Percentiles rank a stretch among this genome's conserved stretches.
Conservation (phyloP, 768 basidiomycete species). For the Exsudoporus frostii region DNA sequence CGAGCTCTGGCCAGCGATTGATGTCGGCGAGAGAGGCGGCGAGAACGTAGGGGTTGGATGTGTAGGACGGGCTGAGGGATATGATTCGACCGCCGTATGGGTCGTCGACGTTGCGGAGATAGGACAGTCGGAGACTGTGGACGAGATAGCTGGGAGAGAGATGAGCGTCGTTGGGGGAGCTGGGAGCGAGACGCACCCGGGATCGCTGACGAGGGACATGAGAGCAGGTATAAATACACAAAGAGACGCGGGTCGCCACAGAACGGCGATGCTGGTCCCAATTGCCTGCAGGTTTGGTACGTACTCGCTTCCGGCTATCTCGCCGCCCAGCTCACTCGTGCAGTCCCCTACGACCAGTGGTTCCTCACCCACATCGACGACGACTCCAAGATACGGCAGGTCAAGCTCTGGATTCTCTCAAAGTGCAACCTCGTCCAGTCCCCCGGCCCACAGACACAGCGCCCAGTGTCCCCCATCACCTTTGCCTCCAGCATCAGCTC, state of each 20-base stretch:
- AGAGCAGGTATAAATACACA: not conserved
- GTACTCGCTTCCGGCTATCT: slow-evolving; percentile 19
- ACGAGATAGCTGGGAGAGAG: slow-evolving; percentile 57
- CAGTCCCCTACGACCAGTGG: slow-evolving; percentile 77
- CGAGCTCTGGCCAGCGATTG: slow-evolving; percentile 84
- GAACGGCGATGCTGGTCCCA: slow-evolving; percentile 30
- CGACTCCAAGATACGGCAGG: slow-evolving; percentile 55
- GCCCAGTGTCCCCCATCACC: slow-evolving; percentile 65
- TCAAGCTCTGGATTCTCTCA: slow-evolving; percentile 61
- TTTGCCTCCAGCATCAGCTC: slow-evolving; percentile 44
- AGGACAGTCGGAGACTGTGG: slow-evolving; percentile 80
- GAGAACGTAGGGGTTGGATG: slow-evolving; percentile 78
- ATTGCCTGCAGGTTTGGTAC: slow-evolving; percentile 57
- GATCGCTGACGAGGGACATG: slow-evolving; percentile 67
- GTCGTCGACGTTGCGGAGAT: slow-evolving; percentile 87
- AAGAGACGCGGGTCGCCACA: not conserved
- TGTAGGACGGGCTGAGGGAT: slow-evolving; percentile 72
- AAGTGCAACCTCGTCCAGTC: slow-evolving; percentile 47
- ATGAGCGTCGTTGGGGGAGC: not conserved
- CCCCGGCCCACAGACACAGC: slow-evolving; percentile 24
- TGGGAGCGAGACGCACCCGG: slow-evolving; percentile 40
- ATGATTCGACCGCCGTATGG: slow-evolving; percentile 81
- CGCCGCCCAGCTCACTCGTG: not conserved
- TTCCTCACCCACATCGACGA: slow-evolving; percentile 65
- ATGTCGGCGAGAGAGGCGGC: slow-evolving; percentile 76